These are phyloP conservation scores for Ceratocystis destructans DNA, from an alignment of 2,329 filamentous ascomycete genomes.

Conservation along the genomic window DNA sequence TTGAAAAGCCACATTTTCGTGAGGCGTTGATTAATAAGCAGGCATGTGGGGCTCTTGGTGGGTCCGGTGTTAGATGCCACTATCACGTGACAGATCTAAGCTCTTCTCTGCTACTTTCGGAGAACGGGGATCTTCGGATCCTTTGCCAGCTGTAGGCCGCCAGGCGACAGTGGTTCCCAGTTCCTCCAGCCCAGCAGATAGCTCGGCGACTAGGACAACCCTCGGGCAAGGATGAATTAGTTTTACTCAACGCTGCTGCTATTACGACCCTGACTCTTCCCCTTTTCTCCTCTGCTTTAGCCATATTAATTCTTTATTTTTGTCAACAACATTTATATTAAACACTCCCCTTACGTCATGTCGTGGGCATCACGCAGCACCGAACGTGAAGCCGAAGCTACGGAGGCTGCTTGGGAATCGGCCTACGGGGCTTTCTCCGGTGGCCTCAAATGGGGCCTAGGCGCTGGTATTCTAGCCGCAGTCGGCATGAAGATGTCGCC, in stretches of 20 bases:
- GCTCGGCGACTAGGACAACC: too few relatives aligned
- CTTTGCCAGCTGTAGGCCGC: not conserved
- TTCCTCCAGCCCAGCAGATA: not conserved
- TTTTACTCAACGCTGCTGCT: not conserved
- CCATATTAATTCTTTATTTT: not conserved
- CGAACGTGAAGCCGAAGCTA: constrained; percentile 46
- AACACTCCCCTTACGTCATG: not conserved
- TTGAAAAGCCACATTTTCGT: not conserved
- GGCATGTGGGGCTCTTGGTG: too few relatives aligned
- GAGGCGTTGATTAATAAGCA: not conserved
- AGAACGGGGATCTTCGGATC: too few relatives aligned
- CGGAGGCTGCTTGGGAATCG: constrained; percentile 58
- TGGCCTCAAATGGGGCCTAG: constrained; percentile 59
- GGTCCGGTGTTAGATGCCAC: accelerated
- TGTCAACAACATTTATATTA: not conserved
- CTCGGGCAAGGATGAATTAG: not conserved
- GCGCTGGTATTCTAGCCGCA: constrained; percentile 46
- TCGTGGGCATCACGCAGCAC: constrained; percentile 11
- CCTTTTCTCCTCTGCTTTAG: not conserved
- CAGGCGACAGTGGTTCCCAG: not conserved
- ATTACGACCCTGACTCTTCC: not conserved
- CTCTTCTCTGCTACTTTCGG: not conserved
- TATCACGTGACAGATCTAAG: not conserved
- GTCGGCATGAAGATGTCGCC: constrained; percentile 53
- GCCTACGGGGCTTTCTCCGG: constrained; percentile 52